phyloP scores from a whole-genome alignment of 2,329 filamentous ascomycete genomes.

The Hawksworthiomyces lignivorus region DNA sequence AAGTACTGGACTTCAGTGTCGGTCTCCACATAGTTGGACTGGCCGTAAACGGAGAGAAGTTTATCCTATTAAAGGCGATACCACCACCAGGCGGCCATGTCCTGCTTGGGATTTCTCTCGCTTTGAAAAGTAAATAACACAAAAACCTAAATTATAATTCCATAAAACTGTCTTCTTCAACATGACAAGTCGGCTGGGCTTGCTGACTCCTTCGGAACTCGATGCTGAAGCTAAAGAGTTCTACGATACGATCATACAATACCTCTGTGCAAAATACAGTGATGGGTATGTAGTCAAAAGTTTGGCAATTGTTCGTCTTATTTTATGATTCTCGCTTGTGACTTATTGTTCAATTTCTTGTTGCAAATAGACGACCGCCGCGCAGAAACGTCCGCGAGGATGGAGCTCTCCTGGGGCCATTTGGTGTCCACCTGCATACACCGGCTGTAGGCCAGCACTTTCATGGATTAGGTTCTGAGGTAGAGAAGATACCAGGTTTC shows the following conservation, averaged over 20 bases:
- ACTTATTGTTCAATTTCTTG: too few relatives aligned
- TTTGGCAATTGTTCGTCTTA: too few relatives aligned
- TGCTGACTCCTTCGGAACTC: background rate
- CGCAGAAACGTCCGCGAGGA: background rate
- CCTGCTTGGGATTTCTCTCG: too few relatives aligned
- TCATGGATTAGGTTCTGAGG: background rate
- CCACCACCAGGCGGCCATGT: too few relatives aligned
- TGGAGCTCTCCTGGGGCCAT: background rate
- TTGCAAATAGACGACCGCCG: background rate
- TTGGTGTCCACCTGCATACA: conserved; percentile 1
- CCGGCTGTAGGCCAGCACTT: background rate
- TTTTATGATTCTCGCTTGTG: too few relatives aligned
- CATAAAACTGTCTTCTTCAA: too few relatives aligned
- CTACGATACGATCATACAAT: background rate
- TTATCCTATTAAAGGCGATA: too few relatives aligned
- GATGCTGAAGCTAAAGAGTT: background rate
- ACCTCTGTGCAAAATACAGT: background rate
- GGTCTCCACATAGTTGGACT: too few relatives aligned
- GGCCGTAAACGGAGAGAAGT: too few relatives aligned
- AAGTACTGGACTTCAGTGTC: too few relatives aligned
- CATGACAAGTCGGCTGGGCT: background rate
- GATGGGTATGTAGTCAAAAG: background rate
- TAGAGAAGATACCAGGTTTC: background rate
- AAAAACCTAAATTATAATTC: too few relatives aligned
- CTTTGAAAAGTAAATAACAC: too few relatives aligned